Conservation (phyloP, 2,329 filamentous ascomycete genomes). For the Phyllosticta citriasiana region DNA sequence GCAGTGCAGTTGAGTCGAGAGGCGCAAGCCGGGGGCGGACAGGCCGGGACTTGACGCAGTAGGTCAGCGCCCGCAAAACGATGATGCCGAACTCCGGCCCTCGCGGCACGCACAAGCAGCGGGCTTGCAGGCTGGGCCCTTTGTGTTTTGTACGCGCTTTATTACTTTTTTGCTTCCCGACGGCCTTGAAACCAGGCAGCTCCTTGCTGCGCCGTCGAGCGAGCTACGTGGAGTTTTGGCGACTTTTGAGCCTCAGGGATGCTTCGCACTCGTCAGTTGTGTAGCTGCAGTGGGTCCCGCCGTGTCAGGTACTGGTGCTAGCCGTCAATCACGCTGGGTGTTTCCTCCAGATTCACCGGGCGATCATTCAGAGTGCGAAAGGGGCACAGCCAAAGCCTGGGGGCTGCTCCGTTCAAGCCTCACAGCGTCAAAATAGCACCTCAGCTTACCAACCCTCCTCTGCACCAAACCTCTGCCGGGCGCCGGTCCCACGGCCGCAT, state of each 20-base stretch:
- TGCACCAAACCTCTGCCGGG: not conserved
- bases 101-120: not conserved
- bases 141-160: not conserved
- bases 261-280: no score
- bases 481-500: not conserved
- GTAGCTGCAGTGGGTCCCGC: not conserved
- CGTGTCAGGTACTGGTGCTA: not conserved
- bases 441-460: not conserved
- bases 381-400: not conserved
- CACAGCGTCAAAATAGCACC: not conserved
- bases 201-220: not conserved
- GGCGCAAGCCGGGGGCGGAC: no score
- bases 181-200: not conserved
- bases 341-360: not conserved
- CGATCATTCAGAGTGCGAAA: not conserved
- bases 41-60: not conserved
- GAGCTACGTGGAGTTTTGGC: not conserved
- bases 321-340: not conserved
- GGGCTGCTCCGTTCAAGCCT: not conserved
- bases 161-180: not conserved
- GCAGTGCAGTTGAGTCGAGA: no score
- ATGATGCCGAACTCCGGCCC: constrained; percentile 8
- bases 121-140: no score
- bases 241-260: not conserved
- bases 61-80: constrained; percentile 1